Percentiles rank a stretch among this genome's conserved stretches.
phyloP scores from a whole-genome alignment of 2,329 filamentous ascomycete species.

The Dactylellina parvicollis region DNA sequence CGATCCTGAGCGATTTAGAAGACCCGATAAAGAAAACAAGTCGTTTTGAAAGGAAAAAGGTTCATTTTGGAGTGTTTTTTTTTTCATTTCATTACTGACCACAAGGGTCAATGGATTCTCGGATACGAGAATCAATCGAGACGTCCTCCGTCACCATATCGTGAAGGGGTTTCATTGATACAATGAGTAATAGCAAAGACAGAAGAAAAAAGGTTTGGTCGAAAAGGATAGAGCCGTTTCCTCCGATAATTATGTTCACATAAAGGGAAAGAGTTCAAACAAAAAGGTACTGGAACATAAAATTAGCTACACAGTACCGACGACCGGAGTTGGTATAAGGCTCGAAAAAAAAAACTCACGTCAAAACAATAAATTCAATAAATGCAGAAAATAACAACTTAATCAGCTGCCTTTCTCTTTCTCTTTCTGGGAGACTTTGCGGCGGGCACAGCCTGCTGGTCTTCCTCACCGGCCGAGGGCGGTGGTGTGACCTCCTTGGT shows the following conservation, averaged over 20 bases:
- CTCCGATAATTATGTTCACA: background rate
- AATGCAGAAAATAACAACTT: slow-evolving; percentile 4
- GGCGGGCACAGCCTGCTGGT: slow-evolving; percentile 24
- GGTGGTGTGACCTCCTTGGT: slow-evolving; percentile 51
- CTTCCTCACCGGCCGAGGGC: slow-evolving; percentile 46
- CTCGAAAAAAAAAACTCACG: background rate
- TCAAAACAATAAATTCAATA: background rate
- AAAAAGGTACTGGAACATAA: too few species aligned
- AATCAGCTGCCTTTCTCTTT: slow-evolving; percentile 51
- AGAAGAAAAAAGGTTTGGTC: background rate
- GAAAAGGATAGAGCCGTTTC: background rate
- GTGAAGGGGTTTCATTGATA: background rate
- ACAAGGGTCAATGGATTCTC: background rate
- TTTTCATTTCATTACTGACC: slow-evolving; percentile 22
- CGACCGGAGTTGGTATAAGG: too few species aligned
- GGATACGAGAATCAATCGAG: background rate
- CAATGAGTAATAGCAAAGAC: background rate
- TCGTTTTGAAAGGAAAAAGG: background rate
- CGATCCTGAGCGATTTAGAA: slow-evolving; percentile 4
- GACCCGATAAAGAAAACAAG: background rate
- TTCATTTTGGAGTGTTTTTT: slow-evolving; percentile 7
- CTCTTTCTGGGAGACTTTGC: slow-evolving; percentile 51
- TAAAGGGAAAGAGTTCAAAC: background rate
- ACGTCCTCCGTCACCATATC: background rate
- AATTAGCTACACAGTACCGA: too few species aligned